Conservation (phyloP, 345 rosid species). For the Sapria himalayana region DNA sequence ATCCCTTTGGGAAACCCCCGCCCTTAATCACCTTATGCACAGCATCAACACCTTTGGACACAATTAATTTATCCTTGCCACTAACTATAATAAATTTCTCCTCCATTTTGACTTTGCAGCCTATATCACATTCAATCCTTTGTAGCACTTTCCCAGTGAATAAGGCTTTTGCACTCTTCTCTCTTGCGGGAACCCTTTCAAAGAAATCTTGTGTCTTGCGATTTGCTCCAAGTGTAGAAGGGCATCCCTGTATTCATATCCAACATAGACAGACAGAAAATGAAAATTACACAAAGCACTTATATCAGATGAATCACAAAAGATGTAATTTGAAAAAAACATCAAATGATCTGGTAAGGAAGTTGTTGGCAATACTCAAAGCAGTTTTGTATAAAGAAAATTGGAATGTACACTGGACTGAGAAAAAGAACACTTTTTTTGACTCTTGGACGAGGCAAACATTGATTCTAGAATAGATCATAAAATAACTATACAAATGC, state of each 20-base stretch:
- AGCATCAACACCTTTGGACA: slow-evolving; percentile 93
- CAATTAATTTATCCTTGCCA: slow-evolving; percentile 77
- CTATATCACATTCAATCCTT: slow-evolving; percentile 56
- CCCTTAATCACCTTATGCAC: slow-evolving; percentile 66
- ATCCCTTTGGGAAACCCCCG: slow-evolving; percentile 41
- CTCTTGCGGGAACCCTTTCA: slow-evolving; percentile 89
- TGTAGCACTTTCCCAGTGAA: slow-evolving; percentile 66
- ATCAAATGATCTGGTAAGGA: no score
- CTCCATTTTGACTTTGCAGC: slow-evolving; percentile 84
- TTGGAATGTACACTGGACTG: no score
- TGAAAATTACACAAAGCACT: not conserved
- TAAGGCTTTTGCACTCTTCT: slow-evolving; percentile 44
- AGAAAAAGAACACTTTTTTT: no score
- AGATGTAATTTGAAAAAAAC: no score
- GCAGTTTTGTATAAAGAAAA: no score
- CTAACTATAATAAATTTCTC: slow-evolving; percentile 86
- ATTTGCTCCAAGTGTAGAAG: slow-evolving; percentile 88
- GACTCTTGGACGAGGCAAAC: no score
- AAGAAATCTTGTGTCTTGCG: slow-evolving; percentile 83
- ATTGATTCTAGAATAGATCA: no score
- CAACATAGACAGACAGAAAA: slow-evolving; percentile 1
- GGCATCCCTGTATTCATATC: slow-evolving; percentile 53
- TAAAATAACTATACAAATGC: no score
- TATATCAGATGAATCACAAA: no score
- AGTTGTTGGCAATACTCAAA: no score